phyloP scores from a whole-genome alignment of 345 rosid genomes.

The Pelargonium nanum region DNA sequence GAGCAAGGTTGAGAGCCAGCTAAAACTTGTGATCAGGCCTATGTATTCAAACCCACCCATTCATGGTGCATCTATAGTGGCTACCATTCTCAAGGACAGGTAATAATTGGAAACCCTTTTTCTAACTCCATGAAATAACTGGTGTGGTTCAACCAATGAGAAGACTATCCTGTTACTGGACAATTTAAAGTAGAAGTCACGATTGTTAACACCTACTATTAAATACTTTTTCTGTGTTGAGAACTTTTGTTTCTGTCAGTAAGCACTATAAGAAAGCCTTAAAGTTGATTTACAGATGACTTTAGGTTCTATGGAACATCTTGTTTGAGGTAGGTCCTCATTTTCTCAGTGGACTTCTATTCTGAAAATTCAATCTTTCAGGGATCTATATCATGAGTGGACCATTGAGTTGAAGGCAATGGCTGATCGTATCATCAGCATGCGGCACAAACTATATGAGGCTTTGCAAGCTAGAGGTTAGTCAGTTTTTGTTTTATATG shows the following conservation, averaged over 20 bases:
- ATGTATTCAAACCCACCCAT: conserved; percentile 91
- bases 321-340: neutral
- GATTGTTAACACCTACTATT: too few relatives aligned
- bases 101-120: conserved; percentile 5
- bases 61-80: conserved; percentile 85
- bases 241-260: too few relatives aligned
- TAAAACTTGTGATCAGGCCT: conserved; percentile 82
- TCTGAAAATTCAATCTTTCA: conserved; percentile 10
- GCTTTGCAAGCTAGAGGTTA: conserved; percentile 50
- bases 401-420: conserved; percentile 68
- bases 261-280: too few relatives aligned
- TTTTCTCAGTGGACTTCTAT: neutral
- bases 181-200: too few relatives aligned
- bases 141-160: too few relatives aligned
- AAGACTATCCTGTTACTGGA: too few relatives aligned
- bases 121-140: neutral
- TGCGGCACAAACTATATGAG: conserved; percentile 66
- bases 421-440: conserved; percentile 71
- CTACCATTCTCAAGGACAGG: conserved; percentile 62
- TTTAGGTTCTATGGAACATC: too few relatives aligned
- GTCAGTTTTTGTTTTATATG: neutral
- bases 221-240: too few relatives aligned
- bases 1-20: conserved; percentile 63
- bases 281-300: too few relatives aligned
- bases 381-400: conserved; percentile 60